These are phyloP conservation scores for Rhamnella rubrinervis DNA, from an alignment of 331 rosid genomes.

Conservation along the genomic window DNA sequence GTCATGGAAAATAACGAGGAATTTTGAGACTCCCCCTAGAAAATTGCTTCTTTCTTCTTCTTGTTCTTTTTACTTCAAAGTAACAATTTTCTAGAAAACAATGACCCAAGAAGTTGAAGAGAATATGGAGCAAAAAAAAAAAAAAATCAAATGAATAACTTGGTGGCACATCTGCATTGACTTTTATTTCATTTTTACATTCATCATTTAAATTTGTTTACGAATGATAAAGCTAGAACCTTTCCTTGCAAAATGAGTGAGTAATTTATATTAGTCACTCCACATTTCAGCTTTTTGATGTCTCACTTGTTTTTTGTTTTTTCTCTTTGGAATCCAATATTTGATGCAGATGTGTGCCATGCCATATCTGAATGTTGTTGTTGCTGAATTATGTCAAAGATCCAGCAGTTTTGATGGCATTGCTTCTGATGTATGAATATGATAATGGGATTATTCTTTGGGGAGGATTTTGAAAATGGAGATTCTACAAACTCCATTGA, in stretches of 20 bases:
- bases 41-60: no score
- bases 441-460: conserved; percentile 8
- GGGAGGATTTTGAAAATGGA: conserved; percentile 27
- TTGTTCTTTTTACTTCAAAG: no score
- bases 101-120: no score
- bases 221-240: conserved; percentile 15
- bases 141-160: no score
- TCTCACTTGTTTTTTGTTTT: conserved; percentile 28
- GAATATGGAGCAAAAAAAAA: no score
- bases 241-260: conserved; percentile 28
- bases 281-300: conserved; percentile 15
- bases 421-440: conserved; percentile 26
- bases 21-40: no score
- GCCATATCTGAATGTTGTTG: conserved; percentile 11
- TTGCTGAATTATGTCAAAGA: conserved; percentile 14
- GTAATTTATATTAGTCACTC: conserved; percentile 3
- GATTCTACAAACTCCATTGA: not conserved
- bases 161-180: no score
- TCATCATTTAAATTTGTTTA: not conserved
- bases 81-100: no score
- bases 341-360: conserved; percentile 11
- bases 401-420: conserved; percentile 16
- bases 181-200: no score
- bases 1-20: no score
- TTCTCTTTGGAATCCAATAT: conserved; percentile 15